These are phyloP conservation scores for Trichoderma guizhouense DNA, from an alignment of 2,329 filamentous ascomycete genomes.

Conservation along the genomic window DNA sequence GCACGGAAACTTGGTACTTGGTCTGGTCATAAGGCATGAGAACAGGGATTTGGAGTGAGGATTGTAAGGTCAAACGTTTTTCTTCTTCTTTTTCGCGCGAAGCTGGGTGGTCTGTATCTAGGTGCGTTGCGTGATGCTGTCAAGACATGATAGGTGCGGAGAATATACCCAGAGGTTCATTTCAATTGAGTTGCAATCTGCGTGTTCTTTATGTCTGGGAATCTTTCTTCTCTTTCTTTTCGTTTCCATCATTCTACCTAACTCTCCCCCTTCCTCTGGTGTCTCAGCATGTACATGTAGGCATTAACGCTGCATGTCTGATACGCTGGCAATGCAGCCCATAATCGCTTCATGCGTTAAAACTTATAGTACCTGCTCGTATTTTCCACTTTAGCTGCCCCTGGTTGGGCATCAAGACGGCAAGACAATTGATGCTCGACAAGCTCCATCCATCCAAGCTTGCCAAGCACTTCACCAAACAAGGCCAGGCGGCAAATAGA, in stretches of 20 bases:
- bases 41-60: neutral
- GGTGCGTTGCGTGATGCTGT: neutral
- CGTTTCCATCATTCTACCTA: neutral
- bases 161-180: slow-evolving; percentile 5
- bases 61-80: neutral
- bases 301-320: neutral
- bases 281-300: neutral
- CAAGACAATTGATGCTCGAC: neutral
- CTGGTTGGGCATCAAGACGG: neutral
- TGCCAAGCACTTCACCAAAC: neutral
- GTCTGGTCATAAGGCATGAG: neutral
- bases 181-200: neutral
- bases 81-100: neutral
- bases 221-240: neutral
- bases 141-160: neutral
- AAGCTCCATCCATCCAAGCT: neutral
- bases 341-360: neutral
- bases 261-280: neutral
- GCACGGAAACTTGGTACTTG: neutral
- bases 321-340: neutral
- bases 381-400: neutral
- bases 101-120: slow-evolving; percentile 10
- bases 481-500: neutral
- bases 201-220: neutral
- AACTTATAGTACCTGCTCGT: neutral